A percentile compares a stretch with the other conserved stretches of the same genome.
Evolutionary conservation across 768 basidiomycete species (phyloP).

Genomic region (Chlorophyllum brunneum): DNA sequence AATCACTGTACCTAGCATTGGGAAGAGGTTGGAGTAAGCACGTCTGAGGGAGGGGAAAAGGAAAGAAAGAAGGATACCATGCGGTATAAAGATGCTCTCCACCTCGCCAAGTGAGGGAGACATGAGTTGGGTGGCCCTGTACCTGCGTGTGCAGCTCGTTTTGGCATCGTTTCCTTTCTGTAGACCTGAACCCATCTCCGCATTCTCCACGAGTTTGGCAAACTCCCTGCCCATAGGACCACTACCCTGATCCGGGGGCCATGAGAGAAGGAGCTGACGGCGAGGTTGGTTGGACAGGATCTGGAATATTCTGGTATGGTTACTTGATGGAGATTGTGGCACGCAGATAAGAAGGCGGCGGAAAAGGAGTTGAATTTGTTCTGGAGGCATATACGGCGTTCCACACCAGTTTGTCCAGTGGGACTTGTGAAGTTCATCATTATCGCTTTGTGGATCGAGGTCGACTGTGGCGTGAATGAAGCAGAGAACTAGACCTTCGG

Average conservation of each 20-base stretch:
- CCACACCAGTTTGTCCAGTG: slow-evolving; percentile 90
- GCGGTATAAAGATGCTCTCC: slow-evolving; percentile 87
- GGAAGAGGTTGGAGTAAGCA: slow-evolving; percentile 23
- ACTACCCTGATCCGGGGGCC: slow-evolving; percentile 67
- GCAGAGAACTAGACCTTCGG: slow-evolving; percentile 81
- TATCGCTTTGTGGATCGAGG: slow-evolving; percentile 57
- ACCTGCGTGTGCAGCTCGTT: slow-evolving; percentile 83
- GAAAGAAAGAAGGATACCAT: slow-evolving; percentile 52
- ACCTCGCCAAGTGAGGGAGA: slow-evolving; percentile 58
- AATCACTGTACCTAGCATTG: slow-evolving; percentile 53
- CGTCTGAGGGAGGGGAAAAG: slow-evolving; percentile 22
- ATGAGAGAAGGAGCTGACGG: slow-evolving; percentile 61
- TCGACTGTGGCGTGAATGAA: slow-evolving; percentile 85
- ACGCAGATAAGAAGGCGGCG: slow-evolving; percentile 52
- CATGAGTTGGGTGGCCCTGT: slow-evolving; percentile 69
- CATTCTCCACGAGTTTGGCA: slow-evolving; percentile 62
- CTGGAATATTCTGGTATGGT: slow-evolving; percentile 70
- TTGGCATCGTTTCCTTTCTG: slow-evolving; percentile 64
- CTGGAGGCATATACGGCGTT: slow-evolving; percentile 56
- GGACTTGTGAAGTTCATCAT: slow-evolving; percentile 69
- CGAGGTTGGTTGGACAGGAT: slow-evolving; percentile 62
- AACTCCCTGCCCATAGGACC: slow-evolving; percentile 42
- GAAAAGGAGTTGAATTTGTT: slow-evolving; percentile 59
- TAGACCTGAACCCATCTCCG: slow-evolving; percentile 52
- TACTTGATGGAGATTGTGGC: slow-evolving; percentile 35